Evolutionary conservation across 257 asterid species (phyloP).

Genomic region (Nyctanthes arbortristis): DNA sequence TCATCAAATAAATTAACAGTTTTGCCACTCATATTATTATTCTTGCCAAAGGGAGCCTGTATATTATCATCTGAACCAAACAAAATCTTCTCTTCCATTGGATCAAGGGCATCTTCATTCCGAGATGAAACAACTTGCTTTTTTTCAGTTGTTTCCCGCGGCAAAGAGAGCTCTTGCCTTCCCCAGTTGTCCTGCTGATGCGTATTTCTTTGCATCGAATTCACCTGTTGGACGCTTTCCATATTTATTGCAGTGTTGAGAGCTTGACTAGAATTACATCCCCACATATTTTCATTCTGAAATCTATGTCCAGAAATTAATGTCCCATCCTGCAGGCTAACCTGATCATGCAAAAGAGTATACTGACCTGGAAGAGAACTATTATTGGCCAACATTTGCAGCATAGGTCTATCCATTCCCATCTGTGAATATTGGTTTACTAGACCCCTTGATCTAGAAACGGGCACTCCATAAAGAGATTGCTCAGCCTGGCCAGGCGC

Average conservation of each 20-base stretch:
- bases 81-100: slow-evolving; percentile 83
- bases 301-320: slow-evolving; percentile 46
- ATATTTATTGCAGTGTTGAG: slow-evolving; percentile 32
- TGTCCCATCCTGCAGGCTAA: slow-evolving; percentile 41
- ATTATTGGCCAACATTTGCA: slow-evolving; percentile 45
- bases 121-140: slow-evolving; percentile 42
- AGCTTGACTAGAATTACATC: slow-evolving; percentile 47
- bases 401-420: slow-evolving; percentile 47
- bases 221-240: slow-evolving; percentile 51
- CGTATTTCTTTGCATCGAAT: slow-evolving; percentile 44
- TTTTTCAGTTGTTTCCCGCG: slow-evolving; percentile 40
- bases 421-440: slow-evolving; percentile 53
- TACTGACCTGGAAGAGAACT: slow-evolving; percentile 52
- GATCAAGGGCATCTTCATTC: slow-evolving; percentile 71
- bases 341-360: slow-evolving; percentile 41
- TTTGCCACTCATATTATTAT: slow-evolving; percentile 49
- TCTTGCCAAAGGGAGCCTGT: slow-evolving; percentile 75
- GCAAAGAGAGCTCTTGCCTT: slow-evolving; percentile 46
- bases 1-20: slow-evolving; percentile 52
- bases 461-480: slow-evolving; percentile 89
- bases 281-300: slow-evolving; percentile 50
- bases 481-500: slow-evolving; percentile 73
- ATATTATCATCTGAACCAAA: slow-evolving; percentile 83
- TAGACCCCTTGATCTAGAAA: slow-evolving; percentile 72
- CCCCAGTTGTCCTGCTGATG: slow-evolving; percentile 39